phyloP scores from a whole-genome alignment of 2,329 filamentous ascomycete species.

The Cadophora luteo-olivacea region DNA sequence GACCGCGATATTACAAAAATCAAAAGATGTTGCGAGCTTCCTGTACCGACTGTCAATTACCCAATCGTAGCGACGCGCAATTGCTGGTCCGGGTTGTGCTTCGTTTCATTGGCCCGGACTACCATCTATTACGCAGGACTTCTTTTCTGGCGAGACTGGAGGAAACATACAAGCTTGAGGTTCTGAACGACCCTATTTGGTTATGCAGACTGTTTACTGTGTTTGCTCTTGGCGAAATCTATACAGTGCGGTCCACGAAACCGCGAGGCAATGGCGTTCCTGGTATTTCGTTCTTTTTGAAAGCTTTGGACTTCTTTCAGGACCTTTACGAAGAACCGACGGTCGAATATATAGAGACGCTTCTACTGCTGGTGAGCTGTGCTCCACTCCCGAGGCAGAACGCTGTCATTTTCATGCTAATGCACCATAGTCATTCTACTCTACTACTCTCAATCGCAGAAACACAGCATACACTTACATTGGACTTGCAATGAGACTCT shows the following conservation, averaged over 20 bases:
- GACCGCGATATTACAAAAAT: slow-evolving; percentile 24
- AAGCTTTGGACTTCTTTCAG: slow-evolving; percentile 49
- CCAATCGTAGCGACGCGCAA: slow-evolving; percentile 46
- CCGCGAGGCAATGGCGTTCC: slow-evolving; percentile 43
- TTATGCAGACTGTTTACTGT: slow-evolving; percentile 53
- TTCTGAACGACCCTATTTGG: slow-evolving; percentile 44
- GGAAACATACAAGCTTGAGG: slow-evolving; percentile 46
- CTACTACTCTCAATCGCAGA: slow-evolving; percentile 47
- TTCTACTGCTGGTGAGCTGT: slow-evolving; percentile 47
- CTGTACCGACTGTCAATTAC: slow-evolving; percentile 45
- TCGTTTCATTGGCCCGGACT: slow-evolving; percentile 46
- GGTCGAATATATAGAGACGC: slow-evolving; percentile 51
- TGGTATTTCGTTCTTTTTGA: slow-evolving; percentile 52
- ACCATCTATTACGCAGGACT: slow-evolving; percentile 48
- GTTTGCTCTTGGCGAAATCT: slow-evolving; percentile 53
- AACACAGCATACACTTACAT: slow-evolving; percentile 45
- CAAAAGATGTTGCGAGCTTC: slow-evolving; percentile 38
- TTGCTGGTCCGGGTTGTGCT: slow-evolving; percentile 47
- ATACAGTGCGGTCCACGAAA: slow-evolving; percentile 48
- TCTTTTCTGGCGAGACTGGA: slow-evolving; percentile 48
- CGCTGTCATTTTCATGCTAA: slow-evolving; percentile 24
- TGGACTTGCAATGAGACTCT: slow-evolving; percentile 48
- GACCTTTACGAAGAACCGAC: slow-evolving; percentile 52
- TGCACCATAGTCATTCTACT: slow-evolving; percentile 41
- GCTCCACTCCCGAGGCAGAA: too few relatives aligned